These are phyloP conservation scores for Wickerhamomyces ciferrii DNA, from an alignment of 805 yeast species.

Conservation along the genomic window DNA sequence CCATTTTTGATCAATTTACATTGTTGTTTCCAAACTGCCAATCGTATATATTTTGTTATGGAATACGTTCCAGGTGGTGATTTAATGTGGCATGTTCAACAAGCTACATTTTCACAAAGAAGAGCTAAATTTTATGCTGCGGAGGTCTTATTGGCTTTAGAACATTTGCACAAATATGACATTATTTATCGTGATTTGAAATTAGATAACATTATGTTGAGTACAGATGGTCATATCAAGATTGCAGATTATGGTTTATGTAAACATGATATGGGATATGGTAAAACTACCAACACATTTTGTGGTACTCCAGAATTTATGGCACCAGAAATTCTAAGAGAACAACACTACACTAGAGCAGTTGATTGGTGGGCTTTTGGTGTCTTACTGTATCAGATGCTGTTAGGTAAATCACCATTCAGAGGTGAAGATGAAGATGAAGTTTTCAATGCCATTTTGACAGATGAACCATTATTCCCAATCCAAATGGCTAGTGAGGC, in stretches of 20 bases:
- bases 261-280: slow-evolving; percentile 87
- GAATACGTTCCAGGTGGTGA: slow-evolving; percentile 98
- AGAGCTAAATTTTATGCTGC: slow-evolving; percentile 98
- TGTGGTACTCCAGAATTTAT: slow-evolving; percentile 99
- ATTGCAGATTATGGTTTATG: slow-evolving; percentile 97
- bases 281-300: slow-evolving; percentile 85
- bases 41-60: slow-evolving; percentile 96
- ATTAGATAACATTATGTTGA: slow-evolving; percentile 86
- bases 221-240: slow-evolving; percentile 90
- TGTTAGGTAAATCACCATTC: slow-evolving; percentile 93
- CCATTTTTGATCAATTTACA: slow-evolving; percentile 89
- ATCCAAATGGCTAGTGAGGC: slow-evolving; percentile 97
- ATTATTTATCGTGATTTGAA: slow-evolving; percentile 95
- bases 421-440: slow-evolving; percentile 97
- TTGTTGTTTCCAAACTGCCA: slow-evolving; percentile 97
- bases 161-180: slow-evolving; percentile 92
- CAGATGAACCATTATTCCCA: slow-evolving; percentile 95
- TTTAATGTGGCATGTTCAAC: slow-evolving; percentile 98
- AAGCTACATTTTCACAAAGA: slow-evolving; percentile 78
- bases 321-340: slow-evolving; percentile 97
- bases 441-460: slow-evolving; percentile 90
- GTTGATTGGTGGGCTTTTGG: slow-evolving; percentile 99
- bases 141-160: slow-evolving; percentile 85
- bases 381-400: slow-evolving; percentile 92
- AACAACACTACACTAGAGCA: slow-evolving; percentile 86